phyloP scores from a whole-genome alignment of 1,284 basidiomycete genomes.

The Agaricales sp. region DNA sequence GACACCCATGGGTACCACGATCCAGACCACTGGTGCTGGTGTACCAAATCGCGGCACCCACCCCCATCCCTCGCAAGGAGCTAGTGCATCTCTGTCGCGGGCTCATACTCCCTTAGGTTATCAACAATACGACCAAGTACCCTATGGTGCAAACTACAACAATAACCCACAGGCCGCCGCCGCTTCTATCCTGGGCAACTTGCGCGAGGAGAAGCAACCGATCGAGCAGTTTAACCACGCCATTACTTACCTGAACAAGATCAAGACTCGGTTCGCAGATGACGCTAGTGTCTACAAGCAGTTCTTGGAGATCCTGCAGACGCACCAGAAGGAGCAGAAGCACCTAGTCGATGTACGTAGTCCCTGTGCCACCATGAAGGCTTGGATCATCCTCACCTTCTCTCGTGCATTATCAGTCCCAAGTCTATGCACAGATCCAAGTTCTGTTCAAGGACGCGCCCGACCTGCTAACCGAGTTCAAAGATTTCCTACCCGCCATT shows the following conservation, averaged over 20 bases:
- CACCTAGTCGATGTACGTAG: slow-evolving; percentile 77
- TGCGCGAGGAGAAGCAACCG: slow-evolving; percentile 34
- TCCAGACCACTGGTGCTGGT: slow-evolving; percentile 37
- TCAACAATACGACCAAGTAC: slow-evolving; percentile 20
- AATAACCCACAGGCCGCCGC: slow-evolving; percentile 38
- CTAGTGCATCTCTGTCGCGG: background rate
- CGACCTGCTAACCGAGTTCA: slow-evolving; percentile 93
- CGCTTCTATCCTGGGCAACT: slow-evolving; percentile 48
- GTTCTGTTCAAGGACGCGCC: slow-evolving; percentile 87
- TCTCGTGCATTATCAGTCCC: slow-evolving; percentile 34
- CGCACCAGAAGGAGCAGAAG: slow-evolving; percentile 92
- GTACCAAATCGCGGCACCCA: slow-evolving; percentile 11
- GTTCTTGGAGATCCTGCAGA: slow-evolving; percentile 96
- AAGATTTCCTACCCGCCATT: slow-evolving; percentile 86
- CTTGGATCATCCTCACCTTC: too few relatives aligned
- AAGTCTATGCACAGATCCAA: slow-evolving; percentile 92
- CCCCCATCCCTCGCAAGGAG: background rate
- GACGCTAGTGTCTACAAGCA: slow-evolving; percentile 96
- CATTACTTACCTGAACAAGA: slow-evolving; percentile 97
- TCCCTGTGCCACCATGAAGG: too few relatives aligned
- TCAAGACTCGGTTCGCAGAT: slow-evolving; percentile 89
- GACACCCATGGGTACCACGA: slow-evolving; percentile 82
- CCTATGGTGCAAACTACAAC: slow-evolving; percentile 1
- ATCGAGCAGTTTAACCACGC: slow-evolving; percentile 90
- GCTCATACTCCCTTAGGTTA: slow-evolving; percentile 14